Evolutionary conservation across 208 protist species (phyloP), one percentile per base, ranked within the genome.

Genomic region (Strigomonas galati): DNA sequence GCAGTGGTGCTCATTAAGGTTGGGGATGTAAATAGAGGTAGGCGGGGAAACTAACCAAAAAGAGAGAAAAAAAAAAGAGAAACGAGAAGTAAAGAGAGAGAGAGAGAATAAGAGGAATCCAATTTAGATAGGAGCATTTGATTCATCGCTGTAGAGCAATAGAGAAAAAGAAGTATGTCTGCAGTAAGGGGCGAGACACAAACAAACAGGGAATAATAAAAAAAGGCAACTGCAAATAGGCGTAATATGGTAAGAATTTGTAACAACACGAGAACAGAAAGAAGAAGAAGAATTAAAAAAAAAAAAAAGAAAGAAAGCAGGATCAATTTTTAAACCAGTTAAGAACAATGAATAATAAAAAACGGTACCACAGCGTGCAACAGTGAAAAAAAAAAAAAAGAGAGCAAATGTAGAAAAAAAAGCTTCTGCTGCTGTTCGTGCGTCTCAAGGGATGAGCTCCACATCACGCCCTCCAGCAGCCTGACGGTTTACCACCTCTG

Each of bases 401-500:
- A 17, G 9, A 14, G 14, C 14, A 44, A 14, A 44, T 6, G 37
- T 17, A 6, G 37, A 44, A 17, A 6, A 17, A 44, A 44, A 44
- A n/a, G n/a, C n/a, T n/a, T n/a, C n/a, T n/a, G n/a, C n/a, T n/a
- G n/a, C n/a, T n/a, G 35, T 10, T 40, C 35, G 10, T 10, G 35
- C 35, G 10, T 10, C 7, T 40, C 35, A 40, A 4, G 35, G 35
- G 3, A 51, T 24, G 44, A 51, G 44, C 44, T 51, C 44, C 44
- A 21, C 44, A 17, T 14, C 55, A 15, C 55, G 12, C 9, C 55
- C 35, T 24, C 9, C 30, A 49, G 30, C 17, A 9, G 31, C 44
- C 32, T 78, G 67, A 23, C 69, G 74, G 59, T 81, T 64, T 2
- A 83, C 69, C 0, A 65, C 67, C 2, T 58, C 64, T 15, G 59